These are phyloP conservation scores for Kentomonas sorsogonicus DNA, from an alignment of 208 protist genomes.

Conservation along the genomic window DNA sequence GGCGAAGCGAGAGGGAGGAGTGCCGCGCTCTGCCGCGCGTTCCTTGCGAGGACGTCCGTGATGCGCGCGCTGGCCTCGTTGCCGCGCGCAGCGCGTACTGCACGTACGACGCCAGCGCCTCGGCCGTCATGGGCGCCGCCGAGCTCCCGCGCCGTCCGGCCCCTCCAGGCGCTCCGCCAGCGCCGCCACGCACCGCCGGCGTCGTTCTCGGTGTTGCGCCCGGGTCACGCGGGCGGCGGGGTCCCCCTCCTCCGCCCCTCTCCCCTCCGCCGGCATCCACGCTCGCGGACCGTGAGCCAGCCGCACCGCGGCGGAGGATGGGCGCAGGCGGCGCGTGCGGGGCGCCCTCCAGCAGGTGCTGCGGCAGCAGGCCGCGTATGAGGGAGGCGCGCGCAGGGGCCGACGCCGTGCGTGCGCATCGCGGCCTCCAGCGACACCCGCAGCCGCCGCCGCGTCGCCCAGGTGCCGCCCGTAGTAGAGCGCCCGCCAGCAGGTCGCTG, in stretches of 20 bases:
- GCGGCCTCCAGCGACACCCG: constrained; percentile 50
- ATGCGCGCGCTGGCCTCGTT: no score
- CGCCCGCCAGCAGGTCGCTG: constrained; percentile 16
- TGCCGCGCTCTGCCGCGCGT: no score
- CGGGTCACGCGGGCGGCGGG: constrained; percentile 22
- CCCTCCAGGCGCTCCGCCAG: constrained; percentile 25
- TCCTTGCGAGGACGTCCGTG: no score
- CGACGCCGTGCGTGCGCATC: constrained; percentile 24
- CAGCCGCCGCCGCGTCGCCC: constrained; percentile 20
- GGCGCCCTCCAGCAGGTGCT: constrained; percentile 32
- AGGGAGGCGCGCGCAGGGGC: constrained; percentile 34
- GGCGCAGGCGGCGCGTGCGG: constrained; percentile 17
- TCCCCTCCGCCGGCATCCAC: no score
- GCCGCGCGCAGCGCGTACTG: no score
- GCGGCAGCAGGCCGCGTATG: constrained; percentile 26
- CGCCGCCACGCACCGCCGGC: constrained; percentile 23
- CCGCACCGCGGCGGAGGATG: constrained; percentile 23
- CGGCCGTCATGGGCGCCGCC: constrained; percentile 16
- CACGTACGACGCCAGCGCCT: no score
- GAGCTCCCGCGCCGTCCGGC: constrained; percentile 27
- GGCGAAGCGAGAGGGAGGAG: no score
- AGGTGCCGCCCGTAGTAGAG: constrained; percentile 33
- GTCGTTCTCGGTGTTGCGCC: constrained; percentile 43
- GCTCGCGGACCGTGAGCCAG: no score
- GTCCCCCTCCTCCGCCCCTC: no score